phyloP scores from a whole-genome alignment of 2,329 filamentous ascomycete species.

The Arthroderma sp. region DNA sequence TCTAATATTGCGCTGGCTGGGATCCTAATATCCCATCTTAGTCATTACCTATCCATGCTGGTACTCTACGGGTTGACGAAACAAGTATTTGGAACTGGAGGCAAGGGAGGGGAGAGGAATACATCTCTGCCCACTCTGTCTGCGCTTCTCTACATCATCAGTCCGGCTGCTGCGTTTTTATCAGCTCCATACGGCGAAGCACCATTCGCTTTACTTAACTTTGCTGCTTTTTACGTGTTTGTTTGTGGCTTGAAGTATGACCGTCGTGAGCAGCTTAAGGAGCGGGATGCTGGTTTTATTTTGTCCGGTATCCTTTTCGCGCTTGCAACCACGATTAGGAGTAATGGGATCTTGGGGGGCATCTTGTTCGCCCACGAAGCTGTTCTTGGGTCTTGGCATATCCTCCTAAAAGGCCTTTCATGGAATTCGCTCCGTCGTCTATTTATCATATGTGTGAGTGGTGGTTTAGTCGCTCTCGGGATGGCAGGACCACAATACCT shows the following conservation, averaged over 20 bases:
- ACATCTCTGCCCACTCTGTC: conserved; percentile 42
- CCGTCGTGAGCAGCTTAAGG: conserved; percentile 14
- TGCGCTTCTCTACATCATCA: conserved; percentile 64
- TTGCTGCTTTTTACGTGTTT: conserved; percentile 60
- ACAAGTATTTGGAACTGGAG: conserved; percentile 34
- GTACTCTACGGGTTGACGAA: conserved; percentile 55
- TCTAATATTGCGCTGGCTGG: conserved; percentile 37
- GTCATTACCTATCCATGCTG: conserved; percentile 64
- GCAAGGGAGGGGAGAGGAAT: conserved; percentile 14
- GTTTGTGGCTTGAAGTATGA: conserved; percentile 32
- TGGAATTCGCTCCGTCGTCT: conserved; percentile 40
- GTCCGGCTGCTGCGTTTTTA: conserved; percentile 79
- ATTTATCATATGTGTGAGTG: conserved; percentile 49
- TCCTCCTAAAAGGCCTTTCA: conserved; percentile 27
- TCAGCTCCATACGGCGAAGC: conserved; percentile 77
- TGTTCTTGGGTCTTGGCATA: conserved; percentile 27
- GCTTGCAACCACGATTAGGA: conserved; percentile 59
- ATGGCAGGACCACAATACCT: conserved; percentile 58
- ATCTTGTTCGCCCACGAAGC: conserved; percentile 57
- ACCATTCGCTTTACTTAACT: conserved; percentile 62
- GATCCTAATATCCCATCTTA: conserved; percentile 54
- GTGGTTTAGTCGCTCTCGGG: conserved; percentile 53
- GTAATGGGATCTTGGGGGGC: conserved; percentile 77
- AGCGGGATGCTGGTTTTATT: conserved; percentile 41
- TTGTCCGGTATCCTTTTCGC: conserved; percentile 57